Conservation (phyloP, 2,329 filamentous ascomycete genomes). For the Spiromastix sp. region DNA sequence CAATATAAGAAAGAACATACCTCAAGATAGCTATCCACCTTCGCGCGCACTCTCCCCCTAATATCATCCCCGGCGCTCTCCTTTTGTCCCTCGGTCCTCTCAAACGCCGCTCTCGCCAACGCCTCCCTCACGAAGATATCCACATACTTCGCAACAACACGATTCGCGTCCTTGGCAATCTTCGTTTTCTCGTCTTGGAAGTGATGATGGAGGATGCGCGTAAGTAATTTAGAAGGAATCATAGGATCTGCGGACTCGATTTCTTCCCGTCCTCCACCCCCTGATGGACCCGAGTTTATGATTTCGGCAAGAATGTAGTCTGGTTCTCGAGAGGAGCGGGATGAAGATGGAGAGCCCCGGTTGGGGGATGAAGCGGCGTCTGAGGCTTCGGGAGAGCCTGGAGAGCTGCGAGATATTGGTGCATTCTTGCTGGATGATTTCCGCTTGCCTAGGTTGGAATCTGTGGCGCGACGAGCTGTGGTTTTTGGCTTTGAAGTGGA, state of each 20-base stretch:
- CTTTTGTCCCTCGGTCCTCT: slow-evolving; percentile 44
- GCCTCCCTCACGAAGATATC: slow-evolving; percentile 87
- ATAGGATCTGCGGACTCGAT: slow-evolving; percentile 28
- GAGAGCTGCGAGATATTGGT: slow-evolving; percentile 7
- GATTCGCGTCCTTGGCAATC: slow-evolving; percentile 67
- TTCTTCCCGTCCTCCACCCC: slow-evolving; percentile 12
- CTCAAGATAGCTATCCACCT: slow-evolving; percentile 57
- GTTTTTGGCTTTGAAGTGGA: slow-evolving; percentile 15
- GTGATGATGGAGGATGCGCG: slow-evolving; percentile 68
- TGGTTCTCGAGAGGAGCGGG: slow-evolving; percentile 27
- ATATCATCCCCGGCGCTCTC: slow-evolving; percentile 20
- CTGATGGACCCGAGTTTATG: slow-evolving; percentile 8
- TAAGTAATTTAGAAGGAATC: slow-evolving; percentile 65
- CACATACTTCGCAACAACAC: slow-evolving; percentile 70
- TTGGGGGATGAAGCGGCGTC: slow-evolving; percentile 7
- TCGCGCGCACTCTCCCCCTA: slow-evolving; percentile 17
- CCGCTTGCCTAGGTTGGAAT: slow-evolving; percentile 9
- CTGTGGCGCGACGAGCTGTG: slow-evolving; percentile 11
- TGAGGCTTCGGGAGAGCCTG: background rate
- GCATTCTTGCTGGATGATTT: slow-evolving; percentile 9
- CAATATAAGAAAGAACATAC: slow-evolving; percentile 35
- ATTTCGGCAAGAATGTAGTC: slow-evolving; percentile 40
- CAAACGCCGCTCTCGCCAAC: slow-evolving; percentile 65
- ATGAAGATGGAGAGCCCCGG: slow-evolving; percentile 7
- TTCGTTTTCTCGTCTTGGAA: slow-evolving; percentile 62